Percentiles rank a stretch among this genome's conserved stretches.
Conservation (phyloP, 2,329 filamentous ascomycete species). For the Myriosclerotinia duriaeana region DNA sequence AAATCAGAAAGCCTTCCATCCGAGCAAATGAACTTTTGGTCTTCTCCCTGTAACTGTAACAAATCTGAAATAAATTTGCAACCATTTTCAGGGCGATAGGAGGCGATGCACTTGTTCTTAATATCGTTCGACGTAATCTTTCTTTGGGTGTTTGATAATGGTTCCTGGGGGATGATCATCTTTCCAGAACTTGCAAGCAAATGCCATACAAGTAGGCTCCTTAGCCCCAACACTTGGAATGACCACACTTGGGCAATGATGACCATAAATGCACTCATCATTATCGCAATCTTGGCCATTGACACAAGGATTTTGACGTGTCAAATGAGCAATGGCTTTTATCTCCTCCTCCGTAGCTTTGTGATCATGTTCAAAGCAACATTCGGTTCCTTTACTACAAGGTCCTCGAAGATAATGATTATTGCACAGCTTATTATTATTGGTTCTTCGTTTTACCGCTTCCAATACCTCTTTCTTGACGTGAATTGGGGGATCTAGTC, state of each 20-base stretch:
- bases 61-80: neutral
- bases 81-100: neutral
- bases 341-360: conserved; percentile 54
- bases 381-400: conserved; percentile 55
- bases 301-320: conserved; percentile 58
- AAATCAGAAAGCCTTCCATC: neutral
- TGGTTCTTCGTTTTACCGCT: conserved; percentile 55
- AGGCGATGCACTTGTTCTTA: neutral
- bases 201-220: conserved; percentile 53
- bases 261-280: conserved; percentile 61
- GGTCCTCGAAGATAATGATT: conserved; percentile 60
- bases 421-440: conserved; percentile 58
- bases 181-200: conserved; percentile 55
- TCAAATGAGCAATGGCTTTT: conserved; percentile 55
- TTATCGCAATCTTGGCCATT: conserved; percentile 58
- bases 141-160: conserved; percentile 36
- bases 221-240: conserved; percentile 25
- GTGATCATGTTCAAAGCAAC: conserved; percentile 58
- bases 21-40: neutral
- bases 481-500: conserved; percentile 53
- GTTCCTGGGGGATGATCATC: conserved; percentile 59
- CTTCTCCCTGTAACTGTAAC: neutral
- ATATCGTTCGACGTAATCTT: conserved; percentile 30
- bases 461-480: conserved; percentile 51
- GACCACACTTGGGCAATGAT: conserved; percentile 47